Evolutionary conservation across 208 protist genomes (phyloP), one percentile per base, ranked within the genome.

Genomic region (Sergeia podlipaevii): DNA sequence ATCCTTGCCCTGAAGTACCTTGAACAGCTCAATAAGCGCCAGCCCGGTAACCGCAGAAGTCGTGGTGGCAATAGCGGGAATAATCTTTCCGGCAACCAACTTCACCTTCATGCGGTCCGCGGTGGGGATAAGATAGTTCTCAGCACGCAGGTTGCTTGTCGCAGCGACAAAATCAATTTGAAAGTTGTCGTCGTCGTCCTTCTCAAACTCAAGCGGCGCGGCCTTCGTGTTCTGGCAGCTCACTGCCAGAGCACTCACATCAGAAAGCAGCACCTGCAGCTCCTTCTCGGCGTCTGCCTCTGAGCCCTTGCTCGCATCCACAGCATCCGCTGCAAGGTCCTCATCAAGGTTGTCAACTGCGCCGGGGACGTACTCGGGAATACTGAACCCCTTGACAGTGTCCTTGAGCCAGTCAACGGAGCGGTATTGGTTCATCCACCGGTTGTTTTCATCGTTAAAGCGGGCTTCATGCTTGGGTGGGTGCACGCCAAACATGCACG

Each of bases 61-160:
- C 4, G 99, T 99, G 1, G 99, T 99, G 32, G 98, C 97, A 63
- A 99, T 98, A 13, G 99, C 99, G n/a, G 99, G 99, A 54, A 99
- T 99, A 68, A 99, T 99, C 65, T 98, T 98, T 28, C 97, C 97
- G 2, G 97, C 95, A 45, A 98, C 89, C 28, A 90, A 68, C 61
- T 97, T 98, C 42, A 93, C 93, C 54, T 93, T 88, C 66, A 89
- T 72, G 27, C 80, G 69, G 55, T 96, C 88, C 18, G 78, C 79
- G 23, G 80, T 76, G 5, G 91, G 77, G 47, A 99, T 99, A 4
- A 56, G 61, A 65, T 98, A 99, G 70, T 96, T 97, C 4, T 20
- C 46, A 5, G 96, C 97, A 21, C 97, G 74, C 47, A 98, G 64
- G 71, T 98, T 98, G 56, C 90, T 86, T 15, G 71, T 69, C 0